Percentiles rank a stretch among this genome's conserved stretches.
phyloP scores from a whole-genome alignment of 495 filamentous ascomycete genomes.

The Penicillium ochrochloron region DNA sequence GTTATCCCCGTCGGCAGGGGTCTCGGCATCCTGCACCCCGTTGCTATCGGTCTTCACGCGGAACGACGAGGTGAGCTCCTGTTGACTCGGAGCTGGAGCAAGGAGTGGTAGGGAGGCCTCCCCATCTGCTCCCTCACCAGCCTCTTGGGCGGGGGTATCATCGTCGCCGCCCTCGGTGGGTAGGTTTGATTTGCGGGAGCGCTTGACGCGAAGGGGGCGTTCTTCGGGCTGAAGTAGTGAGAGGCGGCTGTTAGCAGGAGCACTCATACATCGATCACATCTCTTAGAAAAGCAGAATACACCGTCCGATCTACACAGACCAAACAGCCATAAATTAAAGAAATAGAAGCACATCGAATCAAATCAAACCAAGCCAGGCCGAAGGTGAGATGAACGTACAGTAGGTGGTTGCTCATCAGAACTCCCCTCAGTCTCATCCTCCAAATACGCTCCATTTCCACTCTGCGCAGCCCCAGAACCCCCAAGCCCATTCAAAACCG shows the following conservation, averaged over 20 bases:
- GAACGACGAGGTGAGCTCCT: conserved; percentile 49
- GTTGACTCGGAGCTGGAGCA: conserved; percentile 47
- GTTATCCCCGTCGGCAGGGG: conserved; percentile 29
- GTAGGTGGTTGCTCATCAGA: conserved; percentile 54
- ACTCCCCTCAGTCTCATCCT: conserved; percentile 55
- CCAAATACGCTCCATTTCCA: conserved; percentile 36
- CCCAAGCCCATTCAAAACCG: conserved; percentile 31
- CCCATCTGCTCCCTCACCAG: conserved; percentile 23
- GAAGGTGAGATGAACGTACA: conserved; percentile 32
- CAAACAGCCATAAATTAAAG: background rate
- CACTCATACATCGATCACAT: background rate
- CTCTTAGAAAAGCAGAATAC: background rate
- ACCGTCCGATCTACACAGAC: background rate
- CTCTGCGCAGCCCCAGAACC: conserved; percentile 24
- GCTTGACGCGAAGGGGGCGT: conserved; percentile 87
- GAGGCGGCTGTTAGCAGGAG: background rate
- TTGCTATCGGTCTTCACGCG: conserved; percentile 41
- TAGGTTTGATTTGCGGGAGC: conserved; percentile 60
- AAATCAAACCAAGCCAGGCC: conserved; percentile 1
- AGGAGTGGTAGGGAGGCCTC: conserved; percentile 40
- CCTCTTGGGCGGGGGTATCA: conserved; percentile 27
- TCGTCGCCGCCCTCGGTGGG: conserved; percentile 34
- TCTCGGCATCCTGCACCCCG: conserved; percentile 37
- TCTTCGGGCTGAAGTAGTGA: conserved; percentile 73
- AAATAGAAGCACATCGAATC: background rate